A percentile compares a stretch with the other conserved stretches of the same genome.
These are phyloP conservation scores for Monilinia fructigena DNA, from an alignment of 2,329 filamentous ascomycete species.

Conservation along the genomic window DNA sequence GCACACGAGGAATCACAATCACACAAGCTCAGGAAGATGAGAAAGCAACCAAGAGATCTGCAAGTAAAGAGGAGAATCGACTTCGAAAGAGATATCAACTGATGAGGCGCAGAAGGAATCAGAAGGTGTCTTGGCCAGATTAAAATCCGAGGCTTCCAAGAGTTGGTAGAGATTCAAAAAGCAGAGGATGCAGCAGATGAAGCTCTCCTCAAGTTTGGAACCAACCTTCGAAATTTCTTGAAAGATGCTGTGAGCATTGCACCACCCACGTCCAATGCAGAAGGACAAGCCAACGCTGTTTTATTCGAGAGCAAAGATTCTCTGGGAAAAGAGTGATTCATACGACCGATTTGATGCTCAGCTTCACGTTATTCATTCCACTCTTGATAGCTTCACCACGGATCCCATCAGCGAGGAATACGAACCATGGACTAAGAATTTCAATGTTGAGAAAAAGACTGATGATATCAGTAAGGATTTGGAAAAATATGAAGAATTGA, in stretches of 20 bases:
- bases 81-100: constrained; percentile 46
- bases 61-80: constrained; percentile 30
- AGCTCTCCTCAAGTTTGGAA: constrained; percentile 86
- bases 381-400: constrained; percentile 74
- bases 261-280: constrained; percentile 59
- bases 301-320: constrained; percentile 94
- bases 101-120: constrained; percentile 50
- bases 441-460: constrained; percentile 82
- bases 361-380: constrained; percentile 90
- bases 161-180: constrained; percentile 81
- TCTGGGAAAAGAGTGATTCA: constrained; percentile 91
- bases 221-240: constrained; percentile 85
- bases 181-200: constrained; percentile 97
- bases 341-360: constrained; percentile 94
- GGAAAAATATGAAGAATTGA: constrained; percentile 80
- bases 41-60: constrained; percentile 31
- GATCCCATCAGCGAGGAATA: constrained; percentile 78
- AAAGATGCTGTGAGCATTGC: constrained; percentile 87
- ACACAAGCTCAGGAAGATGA: constrained; percentile 39
- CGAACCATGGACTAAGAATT: constrained; percentile 67
- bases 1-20: constrained; percentile 69
- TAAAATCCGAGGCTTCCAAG: constrained; percentile 75
- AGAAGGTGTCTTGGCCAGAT: constrained; percentile 69
- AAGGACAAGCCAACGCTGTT: constrained; percentile 57
- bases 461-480: constrained; percentile 78